phyloP scores from a whole-genome alignment of 768 basidiomycete species.

The Trametes gibbosa region DNA sequence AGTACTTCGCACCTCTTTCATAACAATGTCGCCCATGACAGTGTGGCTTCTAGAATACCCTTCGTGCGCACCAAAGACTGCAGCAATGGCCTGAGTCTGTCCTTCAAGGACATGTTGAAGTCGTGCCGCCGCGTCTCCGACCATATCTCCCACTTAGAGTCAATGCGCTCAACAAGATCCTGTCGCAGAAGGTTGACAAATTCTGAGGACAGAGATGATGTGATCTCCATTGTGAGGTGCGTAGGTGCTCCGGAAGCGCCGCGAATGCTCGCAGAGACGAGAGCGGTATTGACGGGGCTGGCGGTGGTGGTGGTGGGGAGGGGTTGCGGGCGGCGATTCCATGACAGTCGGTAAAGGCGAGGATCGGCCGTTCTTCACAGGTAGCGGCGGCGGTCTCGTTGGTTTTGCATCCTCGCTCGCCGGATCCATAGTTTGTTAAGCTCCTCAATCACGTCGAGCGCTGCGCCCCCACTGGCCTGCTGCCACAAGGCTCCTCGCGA shows the following conservation, averaged over 20 bases:
- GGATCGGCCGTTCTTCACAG: conserved; percentile 11
- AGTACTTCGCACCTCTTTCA: conserved; percentile 55
- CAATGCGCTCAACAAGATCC: conserved; percentile 60
- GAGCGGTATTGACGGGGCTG: conserved; percentile 47
- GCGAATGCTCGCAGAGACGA: conserved; percentile 70
- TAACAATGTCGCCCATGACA: conserved; percentile 69
- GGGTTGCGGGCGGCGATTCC: conserved; percentile 25
- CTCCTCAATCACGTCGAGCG: conserved; percentile 70
- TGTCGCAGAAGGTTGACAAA: conserved; percentile 66
- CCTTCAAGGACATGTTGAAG: conserved; percentile 48
- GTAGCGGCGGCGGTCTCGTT: neutral
- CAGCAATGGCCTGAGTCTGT: conserved; percentile 68
- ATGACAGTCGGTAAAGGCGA: conserved; percentile 24
- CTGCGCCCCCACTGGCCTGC: conserved; percentile 89
- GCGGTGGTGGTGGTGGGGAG: conserved; percentile 11
- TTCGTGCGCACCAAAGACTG: conserved; percentile 74
- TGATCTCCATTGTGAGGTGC: conserved; percentile 74
- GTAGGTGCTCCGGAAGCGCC: conserved; percentile 73
- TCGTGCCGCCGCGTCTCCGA: conserved; percentile 22
- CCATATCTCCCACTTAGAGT: conserved; percentile 20
- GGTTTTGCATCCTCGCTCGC: neutral
- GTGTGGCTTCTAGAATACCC: conserved; percentile 63
- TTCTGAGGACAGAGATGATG: conserved; percentile 72
- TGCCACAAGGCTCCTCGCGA: conserved; percentile 70
- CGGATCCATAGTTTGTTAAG: conserved; percentile 55